A percentile compares a stretch with the other conserved stretches of the same genome.
phyloP scores from a whole-genome alignment of 2,329 filamentous ascomycete species.

The Botrytis porri region DNA sequence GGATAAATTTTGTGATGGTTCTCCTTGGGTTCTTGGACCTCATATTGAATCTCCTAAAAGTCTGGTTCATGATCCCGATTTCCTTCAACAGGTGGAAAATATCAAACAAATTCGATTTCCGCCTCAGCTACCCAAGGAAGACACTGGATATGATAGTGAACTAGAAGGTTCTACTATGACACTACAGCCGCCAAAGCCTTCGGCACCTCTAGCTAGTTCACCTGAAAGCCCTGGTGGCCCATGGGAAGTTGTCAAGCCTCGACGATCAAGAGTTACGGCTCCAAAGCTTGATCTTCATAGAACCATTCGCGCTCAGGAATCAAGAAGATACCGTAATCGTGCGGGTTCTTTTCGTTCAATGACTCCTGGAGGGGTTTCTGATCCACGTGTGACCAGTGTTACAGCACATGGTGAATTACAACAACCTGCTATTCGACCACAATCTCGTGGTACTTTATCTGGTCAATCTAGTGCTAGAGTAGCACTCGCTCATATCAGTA shows the following conservation, averaged over 20 bases:
- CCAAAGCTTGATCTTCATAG: slow-evolving; percentile 41
- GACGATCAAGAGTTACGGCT: slow-evolving; percentile 25
- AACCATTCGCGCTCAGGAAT: slow-evolving; percentile 42
- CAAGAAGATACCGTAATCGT: slow-evolving; percentile 44
- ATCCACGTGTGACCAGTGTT: slow-evolving; percentile 32
- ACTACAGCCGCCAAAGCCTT: slow-evolving; percentile 8
- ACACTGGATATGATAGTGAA: slow-evolving; percentile 35
- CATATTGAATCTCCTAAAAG: slow-evolving; percentile 33
- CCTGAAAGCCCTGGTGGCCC: slow-evolving; percentile 26
- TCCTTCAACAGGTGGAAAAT: slow-evolving; percentile 21
- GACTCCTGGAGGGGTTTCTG: slow-evolving; percentile 27
- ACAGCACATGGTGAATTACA: slow-evolving; percentile 31
- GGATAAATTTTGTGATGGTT: slow-evolving; percentile 30
- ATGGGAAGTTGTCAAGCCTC: slow-evolving; percentile 30
- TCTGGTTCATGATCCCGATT: slow-evolving; percentile 27
- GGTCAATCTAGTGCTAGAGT: slow-evolving; percentile 43
- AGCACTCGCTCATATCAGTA: slow-evolving; percentile 44
- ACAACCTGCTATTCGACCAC: slow-evolving; percentile 22
- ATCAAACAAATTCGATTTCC: slow-evolving; percentile 23
- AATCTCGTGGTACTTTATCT: slow-evolving; percentile 32
- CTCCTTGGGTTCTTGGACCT: slow-evolving; percentile 31
- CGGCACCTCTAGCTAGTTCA: background rate
- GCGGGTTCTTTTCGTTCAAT: slow-evolving; percentile 47
- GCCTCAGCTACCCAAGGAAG: slow-evolving; percentile 25
- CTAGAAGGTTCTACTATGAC: slow-evolving; percentile 31